phyloP scores from a whole-genome alignment of 768 basidiomycete species.

The Chalciporus sphaerocephalus region DNA sequence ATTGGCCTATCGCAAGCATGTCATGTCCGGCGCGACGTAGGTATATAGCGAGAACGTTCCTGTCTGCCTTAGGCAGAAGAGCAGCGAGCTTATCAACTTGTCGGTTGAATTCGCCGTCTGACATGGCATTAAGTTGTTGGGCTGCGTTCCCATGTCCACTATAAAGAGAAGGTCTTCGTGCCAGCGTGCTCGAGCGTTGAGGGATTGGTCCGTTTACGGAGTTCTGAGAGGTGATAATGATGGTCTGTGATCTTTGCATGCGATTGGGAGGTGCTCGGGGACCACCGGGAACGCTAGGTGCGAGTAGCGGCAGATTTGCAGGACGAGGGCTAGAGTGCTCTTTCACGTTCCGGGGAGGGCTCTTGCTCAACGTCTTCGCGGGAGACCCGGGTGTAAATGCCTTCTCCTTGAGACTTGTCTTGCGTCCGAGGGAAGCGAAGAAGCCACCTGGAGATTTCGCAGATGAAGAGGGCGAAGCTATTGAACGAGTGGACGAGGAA shows the following conservation, averaged over 20 bases:
- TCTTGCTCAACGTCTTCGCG: constrained; percentile 36
- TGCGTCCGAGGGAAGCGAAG: constrained; percentile 72
- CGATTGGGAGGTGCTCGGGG: constrained; percentile 67
- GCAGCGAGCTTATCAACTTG: constrained; percentile 71
- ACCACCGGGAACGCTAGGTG: constrained; percentile 66
- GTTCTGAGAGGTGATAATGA: constrained; percentile 41
- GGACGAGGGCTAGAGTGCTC: constrained; percentile 29
- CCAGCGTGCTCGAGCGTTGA: constrained; percentile 31
- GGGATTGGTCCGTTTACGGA: constrained; percentile 11
- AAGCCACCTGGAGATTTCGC: constrained; percentile 54
- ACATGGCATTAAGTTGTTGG: constrained; percentile 1
- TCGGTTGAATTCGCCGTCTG: constrained; percentile 48
- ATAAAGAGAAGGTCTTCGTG: constrained; percentile 29
- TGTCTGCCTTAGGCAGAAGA: constrained; percentile 70
- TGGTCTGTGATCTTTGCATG: constrained; percentile 63
- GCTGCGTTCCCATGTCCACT: constrained; percentile 18
- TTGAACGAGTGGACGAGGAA: constrained; percentile 45
- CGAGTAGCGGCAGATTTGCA: constrained; percentile 26
- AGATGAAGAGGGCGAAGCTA: constrained; percentile 37
- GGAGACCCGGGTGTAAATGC: constrained; percentile 30
- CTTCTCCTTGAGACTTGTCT: constrained; percentile 50
- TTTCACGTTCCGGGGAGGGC: constrained; percentile 27
- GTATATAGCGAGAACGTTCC: constrained; percentile 63
- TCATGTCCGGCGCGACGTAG: constrained; percentile 72
- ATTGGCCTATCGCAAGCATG: constrained; percentile 82